Conservation (phyloP, 179 eudicot genomes). For the Gypsophila paniculata region DNA sequence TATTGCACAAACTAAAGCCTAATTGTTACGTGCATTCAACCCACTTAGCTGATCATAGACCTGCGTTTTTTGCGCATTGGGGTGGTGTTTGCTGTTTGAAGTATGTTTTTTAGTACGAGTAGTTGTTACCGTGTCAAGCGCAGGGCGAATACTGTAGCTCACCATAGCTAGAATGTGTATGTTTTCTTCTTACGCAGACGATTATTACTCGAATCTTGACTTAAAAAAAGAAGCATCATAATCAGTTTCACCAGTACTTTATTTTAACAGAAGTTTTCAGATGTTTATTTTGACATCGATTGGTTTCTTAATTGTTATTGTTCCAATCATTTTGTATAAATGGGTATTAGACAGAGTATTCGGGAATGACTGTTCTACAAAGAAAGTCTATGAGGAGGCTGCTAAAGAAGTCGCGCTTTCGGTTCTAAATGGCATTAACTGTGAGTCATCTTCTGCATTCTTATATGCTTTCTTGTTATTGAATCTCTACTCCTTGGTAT, state of each 20-base stretch:
- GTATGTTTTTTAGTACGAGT: background rate
- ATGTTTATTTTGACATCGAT: background rate
- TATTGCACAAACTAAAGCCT: no score
- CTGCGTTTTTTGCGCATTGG: no score
- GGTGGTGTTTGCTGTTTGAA: background rate
- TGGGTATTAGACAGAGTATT: slow-evolving; percentile 56
- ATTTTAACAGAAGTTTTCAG: background rate
- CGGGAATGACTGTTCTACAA: slow-evolving; percentile 47
- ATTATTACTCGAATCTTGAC: no score
- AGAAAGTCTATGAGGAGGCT: slow-evolving; percentile 60
- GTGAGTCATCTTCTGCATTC: slow-evolving; percentile 38
- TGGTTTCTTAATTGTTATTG: background rate
- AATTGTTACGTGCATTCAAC: no score
- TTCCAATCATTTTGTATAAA: slow-evolving; percentile 3
- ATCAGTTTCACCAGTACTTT: background rate
- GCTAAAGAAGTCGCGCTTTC: slow-evolving; percentile 65
- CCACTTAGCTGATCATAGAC: no score
- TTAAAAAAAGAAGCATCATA: background rate
- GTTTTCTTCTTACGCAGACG: background rate
- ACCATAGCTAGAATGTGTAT: no score
- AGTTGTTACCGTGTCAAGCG: no score
- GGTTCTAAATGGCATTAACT: slow-evolving; percentile 57
- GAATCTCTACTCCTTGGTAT: background rate
- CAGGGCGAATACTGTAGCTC: no score
- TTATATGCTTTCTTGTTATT: background rate